Base-by-base conservation (phyloP, 805 yeast genomes). In the Debaryomyces tyrocola region DNA sequence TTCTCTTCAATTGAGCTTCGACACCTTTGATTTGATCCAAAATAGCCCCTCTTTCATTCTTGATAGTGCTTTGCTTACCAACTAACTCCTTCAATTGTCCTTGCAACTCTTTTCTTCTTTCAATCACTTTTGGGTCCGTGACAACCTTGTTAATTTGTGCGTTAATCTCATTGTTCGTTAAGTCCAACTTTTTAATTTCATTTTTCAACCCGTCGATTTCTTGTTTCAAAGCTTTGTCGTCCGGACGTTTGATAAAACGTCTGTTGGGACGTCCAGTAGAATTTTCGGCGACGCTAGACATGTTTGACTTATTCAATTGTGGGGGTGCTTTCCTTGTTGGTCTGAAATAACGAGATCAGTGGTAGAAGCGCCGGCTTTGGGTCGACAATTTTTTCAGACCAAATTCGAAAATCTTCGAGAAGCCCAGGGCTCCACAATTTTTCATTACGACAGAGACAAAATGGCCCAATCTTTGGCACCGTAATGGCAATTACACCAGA, bases 161-260 rank as follows among this genome's bases (percentile, higher is more conserved):
- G 50, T 73, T 76, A 59, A 85, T 58, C 54, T 78, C 77, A 42
- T 69, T 69, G 53, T 83, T 67, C 49, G 77, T 74, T 37, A 68
- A 62, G 61, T 84, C 88, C 63, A 84, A 73, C 60, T 78, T 78
- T 59, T 82, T 81, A 64, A 87, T 78, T 62, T 85, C 84, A 34
- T 75, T 75, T 50, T 80, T 79, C 55, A 85, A 66, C 49, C 71
- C 72, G 33, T 74, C 78, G 51, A 85, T 60, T 53, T 78, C 75
- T 50, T 75, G 78, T 63, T 86, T 87, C 67, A 84, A 76, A 45
- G 74, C 82, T 49, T 77, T 70, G 58, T 76, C 80, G 66, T 87
- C 94, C 40, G 95, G 95, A 60, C 85, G 82, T 67, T 86, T 86
- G 67, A 85, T 78, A 64, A 75, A 82, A 50, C 75, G 77, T 68